Conservation (phyloP, 2,329 filamentous ascomycete species). For the Pseudogymnoascus sp. region DNA sequence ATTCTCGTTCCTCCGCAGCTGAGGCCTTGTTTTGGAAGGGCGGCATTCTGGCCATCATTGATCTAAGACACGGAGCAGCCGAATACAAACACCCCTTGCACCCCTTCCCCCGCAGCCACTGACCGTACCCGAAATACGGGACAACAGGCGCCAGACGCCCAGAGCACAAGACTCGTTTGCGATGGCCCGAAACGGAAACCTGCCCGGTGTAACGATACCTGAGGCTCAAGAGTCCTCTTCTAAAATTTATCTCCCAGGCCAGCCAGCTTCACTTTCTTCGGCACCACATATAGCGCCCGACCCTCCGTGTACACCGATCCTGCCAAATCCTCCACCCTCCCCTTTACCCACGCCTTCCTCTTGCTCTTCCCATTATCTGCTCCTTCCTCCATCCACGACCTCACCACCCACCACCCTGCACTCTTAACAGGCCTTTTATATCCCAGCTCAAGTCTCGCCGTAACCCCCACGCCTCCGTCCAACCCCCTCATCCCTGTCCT, state of each 20-base stretch:
- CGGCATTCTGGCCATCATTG: background rate
- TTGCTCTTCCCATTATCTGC: slow-evolving; percentile 27
- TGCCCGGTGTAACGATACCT: background rate
- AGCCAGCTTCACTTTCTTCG: slow-evolving; percentile 31
- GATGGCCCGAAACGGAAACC: background rate
- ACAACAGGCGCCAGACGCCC: background rate
- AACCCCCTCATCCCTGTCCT: slow-evolving; percentile 46
- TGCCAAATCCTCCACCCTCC: slow-evolving; percentile 43
- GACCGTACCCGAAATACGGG: background rate
- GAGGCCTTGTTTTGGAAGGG: background rate
- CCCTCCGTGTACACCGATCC: slow-evolving; percentile 51
- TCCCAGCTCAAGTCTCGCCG: slow-evolving; percentile 48
- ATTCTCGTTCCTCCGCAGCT: background rate
- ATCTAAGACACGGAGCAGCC: background rate
- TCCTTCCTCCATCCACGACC: slow-evolving; percentile 36
- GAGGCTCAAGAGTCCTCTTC: background rate
- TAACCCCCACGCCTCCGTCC: slow-evolving; percentile 42
- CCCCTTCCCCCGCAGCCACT: background rate
- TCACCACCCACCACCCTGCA: slow-evolving; percentile 55
- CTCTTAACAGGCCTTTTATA: slow-evolving; percentile 54
- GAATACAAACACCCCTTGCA: background rate
- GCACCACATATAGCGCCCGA: slow-evolving; percentile 49
- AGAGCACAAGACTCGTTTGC: background rate
- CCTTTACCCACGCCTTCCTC: slow-evolving; percentile 46
- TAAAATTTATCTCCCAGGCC: background rate